These are phyloP conservation scores for Dovyalis caffra DNA, from an alignment of 345 rosid species.

Conservation along the genomic window DNA sequence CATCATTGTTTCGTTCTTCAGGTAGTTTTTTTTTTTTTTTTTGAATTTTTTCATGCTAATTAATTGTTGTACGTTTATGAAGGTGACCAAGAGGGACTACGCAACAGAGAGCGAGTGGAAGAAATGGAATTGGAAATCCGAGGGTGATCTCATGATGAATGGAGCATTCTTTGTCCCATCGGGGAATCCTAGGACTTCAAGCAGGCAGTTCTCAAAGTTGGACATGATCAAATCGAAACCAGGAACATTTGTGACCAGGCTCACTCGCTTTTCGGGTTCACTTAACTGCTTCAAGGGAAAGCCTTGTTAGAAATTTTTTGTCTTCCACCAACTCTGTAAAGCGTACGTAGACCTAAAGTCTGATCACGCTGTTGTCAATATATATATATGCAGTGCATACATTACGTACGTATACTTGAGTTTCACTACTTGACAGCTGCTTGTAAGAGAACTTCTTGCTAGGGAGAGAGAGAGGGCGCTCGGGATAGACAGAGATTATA, in stretches of 20 bases:
- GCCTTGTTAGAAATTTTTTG: conserved; percentile 28
- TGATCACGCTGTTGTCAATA: too few species aligned
- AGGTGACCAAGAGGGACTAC: conserved; percentile 50
- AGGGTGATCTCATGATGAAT: conserved; percentile 42
- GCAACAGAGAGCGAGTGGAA: conserved; percentile 32
- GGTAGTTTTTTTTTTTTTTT: not conserved
- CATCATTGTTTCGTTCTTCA: not conserved
- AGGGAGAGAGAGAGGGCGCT: too few species aligned
- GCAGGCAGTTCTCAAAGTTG: conserved; percentile 8
- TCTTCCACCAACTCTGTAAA: not conserved
- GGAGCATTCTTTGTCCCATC: conserved; percentile 38
- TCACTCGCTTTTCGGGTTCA: conserved; percentile 35
- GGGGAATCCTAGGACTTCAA: conserved; percentile 10
- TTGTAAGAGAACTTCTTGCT: too few species aligned
- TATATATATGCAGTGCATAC: too few species aligned
- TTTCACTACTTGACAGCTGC: too few species aligned
- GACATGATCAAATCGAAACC: conserved; percentile 30
- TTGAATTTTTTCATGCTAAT: not conserved
- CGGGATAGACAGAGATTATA: too few species aligned
- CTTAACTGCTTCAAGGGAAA: conserved; percentile 25
- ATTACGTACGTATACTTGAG: too few species aligned
- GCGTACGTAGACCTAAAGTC: too few species aligned
- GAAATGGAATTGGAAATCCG: conserved; percentile 45
- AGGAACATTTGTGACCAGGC: conserved; percentile 25
- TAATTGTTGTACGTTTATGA: not conserved